These are phyloP conservation scores for Puccinia novopanici DNA, from an alignment of 1,284 basidiomycete species.

Conservation along the genomic window DNA sequence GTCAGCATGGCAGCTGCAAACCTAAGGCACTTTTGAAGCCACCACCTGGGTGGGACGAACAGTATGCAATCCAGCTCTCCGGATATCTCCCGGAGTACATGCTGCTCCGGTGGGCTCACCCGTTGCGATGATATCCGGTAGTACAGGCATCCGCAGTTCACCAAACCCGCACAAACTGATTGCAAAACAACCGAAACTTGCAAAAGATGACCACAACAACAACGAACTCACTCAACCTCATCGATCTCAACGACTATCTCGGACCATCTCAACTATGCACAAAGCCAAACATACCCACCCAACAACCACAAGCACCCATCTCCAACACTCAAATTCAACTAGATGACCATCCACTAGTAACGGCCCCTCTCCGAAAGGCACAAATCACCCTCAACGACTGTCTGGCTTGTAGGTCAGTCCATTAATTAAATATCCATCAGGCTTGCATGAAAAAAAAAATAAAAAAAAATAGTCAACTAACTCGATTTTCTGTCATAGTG, in stretches of 20 bases:
- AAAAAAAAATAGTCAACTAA: constrained; percentile 46
- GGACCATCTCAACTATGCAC: constrained; percentile 97
- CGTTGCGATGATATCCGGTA: too few species aligned
- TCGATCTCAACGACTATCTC: constrained; percentile 97
- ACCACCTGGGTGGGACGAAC: too few species aligned
- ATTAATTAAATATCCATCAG: not conserved
- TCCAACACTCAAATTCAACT: constrained; percentile 82
- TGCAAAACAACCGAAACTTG: too few species aligned
- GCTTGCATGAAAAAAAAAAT: constrained; percentile 54
- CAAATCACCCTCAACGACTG: constrained; percentile 59
- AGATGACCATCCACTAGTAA: constrained; percentile 62
- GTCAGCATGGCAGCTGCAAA: too few species aligned
- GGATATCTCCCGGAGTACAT: too few species aligned
- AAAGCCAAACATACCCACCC: constrained; percentile 76
- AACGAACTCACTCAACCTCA: constrained; percentile 61
- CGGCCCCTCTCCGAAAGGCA: constrained; percentile 57
- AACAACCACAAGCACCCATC: constrained; percentile 28
- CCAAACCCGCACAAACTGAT: too few species aligned
- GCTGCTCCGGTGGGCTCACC: too few species aligned
- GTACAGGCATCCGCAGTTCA: too few species aligned
- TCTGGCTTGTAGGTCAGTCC: constrained; percentile 63
- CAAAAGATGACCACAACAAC: constrained; percentile 63
- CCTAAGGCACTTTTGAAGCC: too few species aligned
- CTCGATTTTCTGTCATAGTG: constrained; percentile 31
- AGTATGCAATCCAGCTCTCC: too few species aligned